Evolutionary conservation across 1,139 yeast genomes (phyloP).

Genomic region (Pneumocystis wakefieldiae): DNA sequence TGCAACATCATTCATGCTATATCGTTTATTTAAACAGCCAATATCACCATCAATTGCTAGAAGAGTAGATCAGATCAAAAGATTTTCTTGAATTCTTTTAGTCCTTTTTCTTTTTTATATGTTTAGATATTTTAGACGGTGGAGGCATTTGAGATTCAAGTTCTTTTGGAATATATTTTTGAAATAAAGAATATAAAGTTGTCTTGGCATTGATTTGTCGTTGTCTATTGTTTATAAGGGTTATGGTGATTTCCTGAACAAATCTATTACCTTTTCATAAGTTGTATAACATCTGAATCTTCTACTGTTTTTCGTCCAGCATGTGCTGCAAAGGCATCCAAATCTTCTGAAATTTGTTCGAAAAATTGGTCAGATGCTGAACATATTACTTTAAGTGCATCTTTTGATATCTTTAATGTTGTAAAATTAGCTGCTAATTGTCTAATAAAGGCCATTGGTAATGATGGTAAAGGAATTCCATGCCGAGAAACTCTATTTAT

Average conservation of each 20-base stretch:
- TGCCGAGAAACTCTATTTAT: background rate
- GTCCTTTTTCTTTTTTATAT: background rate
- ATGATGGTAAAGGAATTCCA: slow-evolving; percentile 1
- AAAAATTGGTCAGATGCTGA: slow-evolving; percentile 20
- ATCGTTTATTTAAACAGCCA: background rate
- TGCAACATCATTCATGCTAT: slow-evolving; percentile 1
- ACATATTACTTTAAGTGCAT: slow-evolving; percentile 19
- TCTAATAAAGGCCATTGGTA: background rate
- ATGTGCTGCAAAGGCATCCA: slow-evolving; percentile 21
- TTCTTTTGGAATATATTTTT: slow-evolving; percentile 1
- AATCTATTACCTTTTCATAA: slow-evolving; percentile 17
- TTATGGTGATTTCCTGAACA: background rate
- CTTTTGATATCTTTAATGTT: slow-evolving; percentile 13
- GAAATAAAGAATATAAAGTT: background rate
- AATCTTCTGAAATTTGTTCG: slow-evolving; percentile 19
- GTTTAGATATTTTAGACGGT: background rate
- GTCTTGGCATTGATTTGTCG: background rate
- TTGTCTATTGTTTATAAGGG: background rate
- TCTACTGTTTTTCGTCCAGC: slow-evolving; percentile 21
- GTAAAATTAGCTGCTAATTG: background rate
- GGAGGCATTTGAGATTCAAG: background rate
- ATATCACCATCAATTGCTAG: background rate
- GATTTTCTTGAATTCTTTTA: background rate
- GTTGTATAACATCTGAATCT: slow-evolving; percentile 19
- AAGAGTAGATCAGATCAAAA: background rate